Evolutionary conservation across 2,329 filamentous ascomycete genomes (phyloP), one percentile per base, ranked within the genome.

Genomic region (Botrytis fabae): DNA sequence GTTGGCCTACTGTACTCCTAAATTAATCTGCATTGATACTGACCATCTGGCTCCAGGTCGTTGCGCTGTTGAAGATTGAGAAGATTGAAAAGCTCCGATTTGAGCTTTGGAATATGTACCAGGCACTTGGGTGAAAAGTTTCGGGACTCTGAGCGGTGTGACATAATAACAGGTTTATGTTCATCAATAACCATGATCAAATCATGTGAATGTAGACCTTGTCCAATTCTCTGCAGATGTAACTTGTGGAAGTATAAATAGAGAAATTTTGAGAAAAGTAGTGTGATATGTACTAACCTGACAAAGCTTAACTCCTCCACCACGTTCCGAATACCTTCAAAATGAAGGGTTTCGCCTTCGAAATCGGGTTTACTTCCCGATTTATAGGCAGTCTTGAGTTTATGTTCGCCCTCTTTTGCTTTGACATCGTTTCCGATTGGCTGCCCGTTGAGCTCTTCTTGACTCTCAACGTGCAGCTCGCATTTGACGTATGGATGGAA

Each of bases 401-500:
- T 91, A 83, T 87, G 90, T 61, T 86, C 86, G 66, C 84, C 84
- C 74, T 87, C 86, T 76, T 89, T 88, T 73, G 85, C 84, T 75
- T 85, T 84, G 9, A 85, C 83, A 35, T 84, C 84, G 64, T 85
- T 86, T 51, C 82, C 79, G 25, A 82, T 79, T 63, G 79, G 69
- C 66, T 82, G 79, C 74, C 78, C 77, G 74, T 73, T 73, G 22
- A 72, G 73, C 75, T 82, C 85, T 74, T 82, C 82, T 12, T 81
- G 80, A 74, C 86, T 92, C 79, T 96, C 94, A 25, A 95, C 89
- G 81, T 97, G 93, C 72, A 98, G 83, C 80, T 96, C 92, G 75
- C 91, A 91, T 80, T 92, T 94, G 78, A 97, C 87, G 74, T 92
- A 89, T 2, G 93, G 93, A 57, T 90, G 89, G 75, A 96, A 92